Percentiles rank a stretch among this genome's conserved stretches.
These are phyloP conservation scores for Pinus taeda DNA, from an alignment of 75 land plant genomes.

Conservation along the genomic window DNA sequence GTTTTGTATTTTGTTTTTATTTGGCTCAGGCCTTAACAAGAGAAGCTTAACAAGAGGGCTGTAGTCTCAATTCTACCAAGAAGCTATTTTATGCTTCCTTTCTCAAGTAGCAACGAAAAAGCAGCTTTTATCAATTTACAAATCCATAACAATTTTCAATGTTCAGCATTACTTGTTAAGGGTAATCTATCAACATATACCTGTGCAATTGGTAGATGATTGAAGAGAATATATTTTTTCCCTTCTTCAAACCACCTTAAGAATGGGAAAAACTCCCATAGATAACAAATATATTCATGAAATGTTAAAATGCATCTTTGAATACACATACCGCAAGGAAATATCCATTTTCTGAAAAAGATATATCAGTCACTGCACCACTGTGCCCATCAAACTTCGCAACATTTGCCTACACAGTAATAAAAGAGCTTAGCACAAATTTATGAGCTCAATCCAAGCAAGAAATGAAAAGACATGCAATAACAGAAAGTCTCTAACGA, in stretches of 20 bases:
- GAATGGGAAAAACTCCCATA: background rate
- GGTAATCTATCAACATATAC: too few species aligned
- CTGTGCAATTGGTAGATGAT: background rate
- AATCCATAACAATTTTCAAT: too few species aligned
- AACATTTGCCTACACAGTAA: conserved; percentile 68
- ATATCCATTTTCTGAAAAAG: conserved; percentile 98
- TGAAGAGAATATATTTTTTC: background rate
- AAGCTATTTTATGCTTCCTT: too few species aligned
- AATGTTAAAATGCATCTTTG: background rate
- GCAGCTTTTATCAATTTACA: too few species aligned
- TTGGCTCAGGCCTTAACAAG: too few species aligned
- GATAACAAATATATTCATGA: background rate
- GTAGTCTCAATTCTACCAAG: too few species aligned
- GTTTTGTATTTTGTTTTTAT: too few species aligned
- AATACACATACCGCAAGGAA: conserved; percentile 86
- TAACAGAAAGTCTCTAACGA: background rate
- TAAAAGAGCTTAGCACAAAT: background rate
- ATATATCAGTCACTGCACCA: conserved; percentile 88
- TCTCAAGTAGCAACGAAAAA: too few species aligned
- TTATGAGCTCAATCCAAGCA: background rate
- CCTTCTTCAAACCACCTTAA: background rate
- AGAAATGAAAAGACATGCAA: background rate
- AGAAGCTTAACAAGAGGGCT: too few species aligned
- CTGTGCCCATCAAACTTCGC: conserved; percentile 92
- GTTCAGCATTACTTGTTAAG: too few species aligned